Conservation (phyloP, 176 grass and related monocot genomes). For the Phragmites australis region DNA sequence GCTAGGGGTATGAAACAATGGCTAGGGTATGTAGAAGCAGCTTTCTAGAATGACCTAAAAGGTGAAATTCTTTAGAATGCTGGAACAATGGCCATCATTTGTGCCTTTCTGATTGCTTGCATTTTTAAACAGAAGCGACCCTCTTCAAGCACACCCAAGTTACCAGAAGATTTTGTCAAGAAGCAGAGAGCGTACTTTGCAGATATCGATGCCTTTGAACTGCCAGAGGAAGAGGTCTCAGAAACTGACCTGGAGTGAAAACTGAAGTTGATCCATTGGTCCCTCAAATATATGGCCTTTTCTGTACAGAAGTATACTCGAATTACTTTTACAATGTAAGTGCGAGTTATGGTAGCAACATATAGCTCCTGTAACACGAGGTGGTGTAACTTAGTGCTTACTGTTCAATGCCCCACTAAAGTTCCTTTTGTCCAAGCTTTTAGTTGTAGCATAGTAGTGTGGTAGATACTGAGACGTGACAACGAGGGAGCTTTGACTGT, state of each 20-base stretch:
- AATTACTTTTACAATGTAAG: background rate
- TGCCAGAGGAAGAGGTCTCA: slow-evolving; percentile 51
- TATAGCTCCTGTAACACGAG: background rate
- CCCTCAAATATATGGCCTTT: background rate
- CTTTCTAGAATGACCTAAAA: background rate
- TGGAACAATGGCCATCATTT: background rate
- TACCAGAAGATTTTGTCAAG: slow-evolving; percentile 57
- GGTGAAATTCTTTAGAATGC: background rate
- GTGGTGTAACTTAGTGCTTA: background rate
- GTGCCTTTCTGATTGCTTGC: background rate
- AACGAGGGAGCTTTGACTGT: background rate
- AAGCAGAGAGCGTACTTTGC: slow-evolving; percentile 55
- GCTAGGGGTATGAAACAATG: background rate
- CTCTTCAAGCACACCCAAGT: background rate
- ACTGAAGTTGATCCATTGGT: background rate
- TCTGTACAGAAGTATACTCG: slow-evolving; percentile 16
- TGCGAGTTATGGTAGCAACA: background rate
- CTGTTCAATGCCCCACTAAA: background rate
- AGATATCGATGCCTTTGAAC: slow-evolving; percentile 54
- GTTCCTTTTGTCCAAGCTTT: background rate
- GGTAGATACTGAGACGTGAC: background rate
- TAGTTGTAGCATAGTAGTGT: background rate
- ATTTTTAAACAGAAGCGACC: slow-evolving; percentile 34
- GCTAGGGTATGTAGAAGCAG: background rate
- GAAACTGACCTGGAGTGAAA: slow-evolving; percentile 45